phyloP scores from a whole-genome alignment of 2,329 filamentous ascomycete species.

The Cercospora janseana region DNA sequence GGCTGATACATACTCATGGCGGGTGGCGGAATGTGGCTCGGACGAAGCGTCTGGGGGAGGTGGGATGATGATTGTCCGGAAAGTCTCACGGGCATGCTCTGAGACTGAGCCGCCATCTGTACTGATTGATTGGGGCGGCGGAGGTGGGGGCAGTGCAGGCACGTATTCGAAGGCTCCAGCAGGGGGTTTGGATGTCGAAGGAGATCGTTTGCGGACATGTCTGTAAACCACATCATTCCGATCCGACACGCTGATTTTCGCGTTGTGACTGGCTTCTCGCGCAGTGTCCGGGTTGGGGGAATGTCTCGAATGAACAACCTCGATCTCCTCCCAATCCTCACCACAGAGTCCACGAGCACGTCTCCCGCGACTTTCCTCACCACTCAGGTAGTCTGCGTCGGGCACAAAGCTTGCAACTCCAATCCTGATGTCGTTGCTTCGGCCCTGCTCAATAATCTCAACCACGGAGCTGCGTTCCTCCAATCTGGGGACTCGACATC shows the following conservation, averaged over 20 bases:
- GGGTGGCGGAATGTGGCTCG: not conserved
- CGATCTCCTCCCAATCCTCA: slow-evolving; percentile 27
- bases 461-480: slow-evolving; percentile 23
- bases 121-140: not conserved
- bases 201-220: slow-evolving; percentile 17
- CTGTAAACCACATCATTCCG: slow-evolving; percentile 14
- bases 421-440: slow-evolving; percentile 32
- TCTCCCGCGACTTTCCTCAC: slow-evolving; percentile 20
- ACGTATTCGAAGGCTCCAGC: not conserved
- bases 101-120: not conserved
- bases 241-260: not conserved
- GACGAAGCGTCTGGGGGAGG: slow-evolving; percentile 14
- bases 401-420: slow-evolving; percentile 31
- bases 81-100: not conserved
- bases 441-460: slow-evolving; percentile 23
- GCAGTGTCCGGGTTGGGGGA: too few species aligned
- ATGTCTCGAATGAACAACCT: not conserved
- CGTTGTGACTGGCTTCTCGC: not conserved
- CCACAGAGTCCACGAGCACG: slow-evolving; percentile 21
- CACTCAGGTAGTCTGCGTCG: slow-evolving; percentile 24
- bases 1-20: not conserved
- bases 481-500: slow-evolving; percentile 33
- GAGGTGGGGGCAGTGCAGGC: slow-evolving; percentile 1
- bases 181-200: not conserved
- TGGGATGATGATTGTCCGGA: slow-evolving; percentile 15